phyloP scores from a whole-genome alignment of 331 rosid genomes.

The Acacia concinna region DNA sequence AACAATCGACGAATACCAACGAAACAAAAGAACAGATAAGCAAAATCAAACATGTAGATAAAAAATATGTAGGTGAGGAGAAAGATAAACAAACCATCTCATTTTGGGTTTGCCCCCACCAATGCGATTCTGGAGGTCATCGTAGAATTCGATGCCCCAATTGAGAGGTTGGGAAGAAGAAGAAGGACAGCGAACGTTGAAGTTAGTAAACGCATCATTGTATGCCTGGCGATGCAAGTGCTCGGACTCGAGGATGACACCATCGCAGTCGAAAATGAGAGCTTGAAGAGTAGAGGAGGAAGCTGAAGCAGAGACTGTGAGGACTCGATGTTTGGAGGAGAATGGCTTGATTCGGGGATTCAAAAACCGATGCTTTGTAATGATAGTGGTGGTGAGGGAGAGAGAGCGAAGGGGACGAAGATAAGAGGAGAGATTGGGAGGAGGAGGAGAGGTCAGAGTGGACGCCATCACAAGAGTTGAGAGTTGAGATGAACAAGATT shows the following conservation, averaged over 20 bases:
- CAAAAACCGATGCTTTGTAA: constrained; percentile 28
- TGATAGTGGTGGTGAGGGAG: constrained; percentile 25
- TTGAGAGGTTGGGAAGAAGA: constrained; percentile 59
- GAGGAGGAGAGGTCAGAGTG: constrained; percentile 41
- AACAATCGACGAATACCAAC: constrained; percentile 26
- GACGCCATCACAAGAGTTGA: constrained; percentile 61
- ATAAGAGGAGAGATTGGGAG: constrained; percentile 31
- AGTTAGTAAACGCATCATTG: constrained; percentile 79
- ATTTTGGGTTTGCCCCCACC: constrained; percentile 99
- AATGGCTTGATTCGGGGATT: constrained; percentile 30
- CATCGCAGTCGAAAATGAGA: constrained; percentile 90
- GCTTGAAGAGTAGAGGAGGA: constrained; percentile 58
- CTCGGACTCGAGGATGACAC: constrained; percentile 89
- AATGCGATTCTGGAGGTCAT: constrained; percentile 75
- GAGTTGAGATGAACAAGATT: background rate
- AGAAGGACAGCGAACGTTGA: constrained; percentile 62
- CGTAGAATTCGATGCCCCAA: constrained; percentile 76
- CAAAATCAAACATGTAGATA: background rate
- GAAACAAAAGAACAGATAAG: background rate
- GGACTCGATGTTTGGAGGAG: constrained; percentile 45
- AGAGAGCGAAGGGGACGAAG: constrained; percentile 25
- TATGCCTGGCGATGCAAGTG: constrained; percentile 94
- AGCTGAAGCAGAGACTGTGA: constrained; percentile 54
- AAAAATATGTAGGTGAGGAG: background rate
- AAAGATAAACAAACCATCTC: constrained; percentile 64